Percentiles rank a stretch among this genome's conserved stretches.
phyloP scores from a whole-genome alignment of 768 basidiomycete species.

The Tulasnella sp. region DNA sequence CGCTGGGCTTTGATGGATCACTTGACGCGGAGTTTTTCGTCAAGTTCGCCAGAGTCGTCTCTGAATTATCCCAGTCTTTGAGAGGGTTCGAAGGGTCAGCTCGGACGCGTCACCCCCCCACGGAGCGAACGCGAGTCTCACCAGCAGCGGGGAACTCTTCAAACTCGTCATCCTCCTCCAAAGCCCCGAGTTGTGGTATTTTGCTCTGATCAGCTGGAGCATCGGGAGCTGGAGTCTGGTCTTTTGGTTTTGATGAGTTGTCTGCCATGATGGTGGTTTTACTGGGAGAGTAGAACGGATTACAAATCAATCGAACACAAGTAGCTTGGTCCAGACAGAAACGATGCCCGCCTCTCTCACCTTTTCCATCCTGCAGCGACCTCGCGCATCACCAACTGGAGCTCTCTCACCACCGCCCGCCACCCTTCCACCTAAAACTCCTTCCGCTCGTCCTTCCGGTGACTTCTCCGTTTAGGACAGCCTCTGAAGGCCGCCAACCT shows the following conservation, averaged over 20 bases:
- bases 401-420: neutral
- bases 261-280: slow-evolving; percentile 19
- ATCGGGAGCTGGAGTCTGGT: slow-evolving; percentile 5
- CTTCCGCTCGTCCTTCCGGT: neutral
- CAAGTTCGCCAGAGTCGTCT: slow-evolving; percentile 77
- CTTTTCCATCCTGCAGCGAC: slow-evolving; percentile 6
- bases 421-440: neutral
- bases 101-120: slow-evolving; percentile 10
- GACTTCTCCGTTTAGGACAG: neutral
- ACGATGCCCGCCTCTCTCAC: slow-evolving; percentile 3
- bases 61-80: slow-evolving; percentile 80
- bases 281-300: slow-evolving; percentile 6
- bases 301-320: slow-evolving; percentile 3
- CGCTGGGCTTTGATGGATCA: slow-evolving; percentile 68
- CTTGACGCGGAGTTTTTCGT: slow-evolving; percentile 42
- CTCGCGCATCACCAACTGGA: neutral
- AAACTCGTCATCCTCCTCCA: slow-evolving; percentile 97
- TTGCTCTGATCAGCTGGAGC: slow-evolving; percentile 13
- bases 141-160: slow-evolving; percentile 89
- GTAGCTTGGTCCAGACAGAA: slow-evolving; percentile 2
- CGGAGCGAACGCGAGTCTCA: slow-evolving; percentile 37
- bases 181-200: slow-evolving; percentile 70
- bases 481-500: neutral
- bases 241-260: slow-evolving; percentile 8
- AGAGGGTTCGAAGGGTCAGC: neutral